Percentiles rank a stretch among this genome's conserved stretches.
phyloP scores from a whole-genome alignment of 2,329 filamentous ascomycete species.

The Stachybotrys chartarum region DNA sequence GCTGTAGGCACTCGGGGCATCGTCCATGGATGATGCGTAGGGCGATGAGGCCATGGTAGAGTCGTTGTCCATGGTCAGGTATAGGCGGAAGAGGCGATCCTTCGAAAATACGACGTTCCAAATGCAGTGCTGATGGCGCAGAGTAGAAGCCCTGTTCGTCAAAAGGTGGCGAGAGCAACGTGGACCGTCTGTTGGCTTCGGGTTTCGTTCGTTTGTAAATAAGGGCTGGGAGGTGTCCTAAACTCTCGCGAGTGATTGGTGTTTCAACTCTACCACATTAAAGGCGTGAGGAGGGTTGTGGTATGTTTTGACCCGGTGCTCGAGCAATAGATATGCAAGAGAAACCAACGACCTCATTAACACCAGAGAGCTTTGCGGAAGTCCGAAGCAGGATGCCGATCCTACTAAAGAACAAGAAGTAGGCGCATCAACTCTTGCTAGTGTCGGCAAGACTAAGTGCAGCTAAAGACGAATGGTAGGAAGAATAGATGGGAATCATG shows the following conservation, averaged over 20 bases:
- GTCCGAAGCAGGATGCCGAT: background rate
- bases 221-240: background rate
- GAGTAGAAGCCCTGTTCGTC: too few relatives aligned
- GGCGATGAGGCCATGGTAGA: background rate
- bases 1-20: constrained; percentile 12
- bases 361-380: background rate
- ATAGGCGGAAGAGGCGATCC: too few relatives aligned
- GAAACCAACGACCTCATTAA: background rate
- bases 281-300: background rate
- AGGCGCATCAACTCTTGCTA: background rate
- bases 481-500: too few relatives aligned
- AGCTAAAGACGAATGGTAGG: background rate
- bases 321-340: background rate
- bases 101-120: too few relatives aligned
- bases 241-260: background rate
- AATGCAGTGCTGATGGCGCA: background rate
- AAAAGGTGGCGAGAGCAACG: too few relatives aligned
- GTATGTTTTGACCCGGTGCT: background rate
- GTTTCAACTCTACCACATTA: background rate
- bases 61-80: background rate
- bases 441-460: background rate
- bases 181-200: too few relatives aligned
- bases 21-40: background rate
- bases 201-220: background rate
- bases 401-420: background rate